Percentiles rank a stretch among this genome's conserved stretches.
phyloP scores from a whole-genome alignment of 257 asterid species.

The Forsythia suspensa region DNA sequence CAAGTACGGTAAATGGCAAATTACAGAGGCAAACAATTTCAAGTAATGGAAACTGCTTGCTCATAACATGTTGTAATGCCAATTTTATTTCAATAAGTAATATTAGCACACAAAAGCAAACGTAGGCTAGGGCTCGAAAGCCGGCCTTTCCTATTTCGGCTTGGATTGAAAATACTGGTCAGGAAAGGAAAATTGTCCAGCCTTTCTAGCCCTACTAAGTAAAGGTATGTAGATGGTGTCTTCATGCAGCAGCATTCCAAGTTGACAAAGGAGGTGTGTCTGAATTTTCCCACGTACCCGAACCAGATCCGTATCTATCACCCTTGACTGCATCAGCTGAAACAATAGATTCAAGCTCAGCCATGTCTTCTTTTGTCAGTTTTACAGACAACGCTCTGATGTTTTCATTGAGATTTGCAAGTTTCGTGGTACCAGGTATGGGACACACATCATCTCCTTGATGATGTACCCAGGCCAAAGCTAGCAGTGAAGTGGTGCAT shows the following conservation, averaged over 20 bases:
- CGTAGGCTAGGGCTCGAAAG: too few relatives aligned
- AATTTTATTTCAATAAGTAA: too few relatives aligned
- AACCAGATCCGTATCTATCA: constrained; percentile 6
- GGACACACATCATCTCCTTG: background rate
- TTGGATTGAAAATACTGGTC: too few relatives aligned
- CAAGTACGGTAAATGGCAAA: too few relatives aligned
- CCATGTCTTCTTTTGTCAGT: constrained; percentile 24
- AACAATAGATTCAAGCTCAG: constrained; percentile 1
- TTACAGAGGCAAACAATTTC: too few relatives aligned
- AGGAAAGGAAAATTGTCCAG: too few relatives aligned
- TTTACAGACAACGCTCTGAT: constrained; percentile 27
- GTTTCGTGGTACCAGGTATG: constrained; percentile 26
- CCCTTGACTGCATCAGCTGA: constrained; percentile 29
- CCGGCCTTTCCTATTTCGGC: too few relatives aligned
- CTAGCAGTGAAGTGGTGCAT: background rate
- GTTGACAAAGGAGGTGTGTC: constrained; percentile 24
- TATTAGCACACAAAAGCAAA: too few relatives aligned
- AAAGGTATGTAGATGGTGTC: background rate
- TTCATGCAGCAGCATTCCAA: constrained; percentile 17
- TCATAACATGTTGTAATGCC: too few relatives aligned
- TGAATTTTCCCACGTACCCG: constrained; percentile 18
- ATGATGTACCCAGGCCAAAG: background rate
- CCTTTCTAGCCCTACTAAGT: too few relatives aligned
- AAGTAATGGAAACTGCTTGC: too few relatives aligned
- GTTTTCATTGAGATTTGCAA: constrained; percentile 33